Evolutionary conservation across 1,139 yeast species (phyloP).

Genomic region (Meyerozyma smithsonii): DNA sequence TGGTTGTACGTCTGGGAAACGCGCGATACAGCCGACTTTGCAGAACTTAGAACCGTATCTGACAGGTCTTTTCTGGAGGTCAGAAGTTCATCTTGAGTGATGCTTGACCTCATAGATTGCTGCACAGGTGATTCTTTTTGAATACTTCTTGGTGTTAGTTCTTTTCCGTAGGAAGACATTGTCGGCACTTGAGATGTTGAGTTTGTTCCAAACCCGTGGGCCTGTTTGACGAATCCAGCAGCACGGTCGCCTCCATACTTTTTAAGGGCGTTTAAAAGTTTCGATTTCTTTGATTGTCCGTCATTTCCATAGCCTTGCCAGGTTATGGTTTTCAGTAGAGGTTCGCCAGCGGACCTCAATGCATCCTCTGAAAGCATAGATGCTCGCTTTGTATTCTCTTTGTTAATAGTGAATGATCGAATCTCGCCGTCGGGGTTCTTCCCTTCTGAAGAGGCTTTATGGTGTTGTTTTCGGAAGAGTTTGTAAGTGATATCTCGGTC

Average conservation of each 20-base stretch:
- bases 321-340: not conserved
- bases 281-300: conserved; percentile 20
- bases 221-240: conserved; percentile 31
- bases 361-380: not conserved
- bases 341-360: not conserved
- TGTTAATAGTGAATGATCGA: conserved; percentile 6
- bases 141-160: not conserved
- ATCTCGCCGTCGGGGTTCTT: conserved; percentile 22
- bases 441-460: conserved; percentile 54
- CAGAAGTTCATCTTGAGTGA: not conserved
- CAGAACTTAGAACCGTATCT: not conserved
- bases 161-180: not conserved
- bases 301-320: not conserved
- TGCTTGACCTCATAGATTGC: not conserved
- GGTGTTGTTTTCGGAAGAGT: conserved; percentile 52
- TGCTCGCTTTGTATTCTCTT: conserved; percentile 6
- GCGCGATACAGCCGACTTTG: conserved; percentile 13
- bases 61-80: not conserved
- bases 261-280: conserved; percentile 37
- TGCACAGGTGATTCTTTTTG: not conserved
- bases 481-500: conserved; percentile 29
- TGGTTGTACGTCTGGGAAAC: conserved; percentile 2
- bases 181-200: not conserved
- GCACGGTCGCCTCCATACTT: conserved; percentile 43
- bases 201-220: conserved; percentile 7